Conservation (phyloP, 768 basidiomycete species). For the Mrakia frigida region DNA sequence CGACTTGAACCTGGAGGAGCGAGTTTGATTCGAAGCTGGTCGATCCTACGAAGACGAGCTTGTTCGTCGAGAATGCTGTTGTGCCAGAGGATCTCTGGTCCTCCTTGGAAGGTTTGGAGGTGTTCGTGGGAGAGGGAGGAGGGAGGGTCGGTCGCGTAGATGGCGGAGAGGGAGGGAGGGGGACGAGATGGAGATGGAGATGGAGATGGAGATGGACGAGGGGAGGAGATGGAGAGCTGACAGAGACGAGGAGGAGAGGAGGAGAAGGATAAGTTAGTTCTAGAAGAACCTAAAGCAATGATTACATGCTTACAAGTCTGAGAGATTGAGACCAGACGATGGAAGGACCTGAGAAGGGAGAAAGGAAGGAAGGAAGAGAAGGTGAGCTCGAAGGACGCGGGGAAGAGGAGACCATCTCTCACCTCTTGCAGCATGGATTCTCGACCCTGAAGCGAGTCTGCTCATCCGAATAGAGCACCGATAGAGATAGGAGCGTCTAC, state of each 20-base stretch:
- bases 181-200: not conserved
- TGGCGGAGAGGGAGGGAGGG: not conserved
- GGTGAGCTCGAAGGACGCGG: not conserved
- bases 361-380: not conserved
- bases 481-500: too few relatives aligned
- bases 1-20: not conserved
- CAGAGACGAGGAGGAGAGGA: not conserved
- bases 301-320: not conserved
- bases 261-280: too few relatives aligned
- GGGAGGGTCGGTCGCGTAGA: not conserved
- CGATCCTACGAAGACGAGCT: not conserved
- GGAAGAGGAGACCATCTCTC: not conserved
- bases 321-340: not conserved
- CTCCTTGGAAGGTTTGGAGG: not conserved
- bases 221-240: not conserved
- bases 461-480: too few relatives aligned
- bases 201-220: not conserved
- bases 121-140: not conserved
- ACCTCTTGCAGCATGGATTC: not conserved
- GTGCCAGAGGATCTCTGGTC: not conserved
- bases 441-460: too few relatives aligned
- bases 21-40: not conserved
- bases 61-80: not conserved
- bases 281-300: not conserved
- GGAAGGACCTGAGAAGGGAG: not conserved